Base-by-base conservation (phyloP, 2,329 filamentous ascomycete species). In the Exophiala xenobiotica region DNA sequence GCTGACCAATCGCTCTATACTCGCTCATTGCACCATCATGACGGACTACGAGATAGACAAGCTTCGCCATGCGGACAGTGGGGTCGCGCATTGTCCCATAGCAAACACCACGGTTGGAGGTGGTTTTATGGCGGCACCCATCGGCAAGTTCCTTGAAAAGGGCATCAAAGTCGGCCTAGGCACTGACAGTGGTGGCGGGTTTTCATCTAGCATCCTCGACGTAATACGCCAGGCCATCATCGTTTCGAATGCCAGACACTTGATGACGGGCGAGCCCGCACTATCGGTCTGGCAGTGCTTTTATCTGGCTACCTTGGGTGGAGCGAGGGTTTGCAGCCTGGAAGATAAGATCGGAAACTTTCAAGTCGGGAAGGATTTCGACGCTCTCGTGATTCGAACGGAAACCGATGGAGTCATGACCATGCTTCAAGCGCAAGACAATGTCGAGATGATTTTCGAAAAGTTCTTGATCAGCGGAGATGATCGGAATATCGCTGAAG, bases 391-490 rank as follows among this genome's bases (percentile, higher is more conserved):
- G 47, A 40, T 63, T 14, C 23, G 50, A 9, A 61, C 56, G 1
- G 9, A 42, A n/a, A 19, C 49, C 29, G 66, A 66, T 12, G 75
- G 76, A 0, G 66, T 78, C 2, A 82, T 80, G 71, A 75, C 80
- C 0, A 75, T 78, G n/a, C 60, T 78, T 1, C 77, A 83, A 54
- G 74, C 78, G 0, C 67, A 66, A 0, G 81, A 85, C 46, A 67
- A 66, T 0, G 31, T 68, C 1, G 61, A 65, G 39, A 75, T 68
- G 0, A 67, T 82, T 12, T 79, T 84, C 53, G 79, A 85, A 46
- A 85, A 85, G 68, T 85, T 82, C 51, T 58, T 85, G 29, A 83
- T 85, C 78, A 84, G 80, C 1, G 82, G 79, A 0, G 82, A 85
- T 62, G 82, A 86, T 61, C 70, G 82, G 4, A 85, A 85, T 57